Base-by-base conservation (phyloP, 2,329 filamentous ascomycete species). In the Calonectria naviculata region DNA sequence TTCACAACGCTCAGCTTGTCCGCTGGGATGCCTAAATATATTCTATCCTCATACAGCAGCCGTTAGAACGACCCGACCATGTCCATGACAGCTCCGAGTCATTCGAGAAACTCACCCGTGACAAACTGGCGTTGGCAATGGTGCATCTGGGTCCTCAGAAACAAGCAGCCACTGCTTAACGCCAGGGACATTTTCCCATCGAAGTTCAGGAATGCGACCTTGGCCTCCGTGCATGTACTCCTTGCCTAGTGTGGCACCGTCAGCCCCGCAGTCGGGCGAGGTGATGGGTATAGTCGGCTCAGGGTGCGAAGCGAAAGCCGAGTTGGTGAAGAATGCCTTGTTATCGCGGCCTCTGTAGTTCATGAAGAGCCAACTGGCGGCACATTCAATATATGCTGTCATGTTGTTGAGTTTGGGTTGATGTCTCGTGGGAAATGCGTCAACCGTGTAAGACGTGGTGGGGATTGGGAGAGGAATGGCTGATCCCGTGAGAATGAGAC, bases 91-190 rank as follows among this genome's bases (percentile, higher is more conserved):
- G n/a, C n/a, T n/a, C n/a, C n/a, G n/a, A n/a, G n/a, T n/a, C n/a
- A n/a, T n/a, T n/a, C n/a, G 5, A n/a, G n/a, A 28, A 21, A 73
- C 82, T 78, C 62, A 84, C 84, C 86, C 86, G 47, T 88, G 87
- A 29, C 82, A 81, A n/a, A 85, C 81, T 7, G 86, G 84, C 12
- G 80, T 84, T 8, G 84, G 82, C 34, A 87, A 61, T 21, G 85
- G 85, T 19, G 83, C 84, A 75, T 88, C 86, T 2, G 85, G 85
- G 65, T 89, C 85, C 70, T 88, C 86, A 44, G 78, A 79, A 17
- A 88, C 76, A 19, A 89, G 75, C 21, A 89, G 69, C 81, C 86
- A 89, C 75, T 89, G 81, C 65, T 81, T 81, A 13, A 86, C 81
- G 24, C 78, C 78, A 5, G 77, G 73, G 4, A 81, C 78, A 12